These are phyloP conservation scores for Malus fusca DNA, from an alignment of 306 rosid species.

Conservation along the genomic window DNA sequence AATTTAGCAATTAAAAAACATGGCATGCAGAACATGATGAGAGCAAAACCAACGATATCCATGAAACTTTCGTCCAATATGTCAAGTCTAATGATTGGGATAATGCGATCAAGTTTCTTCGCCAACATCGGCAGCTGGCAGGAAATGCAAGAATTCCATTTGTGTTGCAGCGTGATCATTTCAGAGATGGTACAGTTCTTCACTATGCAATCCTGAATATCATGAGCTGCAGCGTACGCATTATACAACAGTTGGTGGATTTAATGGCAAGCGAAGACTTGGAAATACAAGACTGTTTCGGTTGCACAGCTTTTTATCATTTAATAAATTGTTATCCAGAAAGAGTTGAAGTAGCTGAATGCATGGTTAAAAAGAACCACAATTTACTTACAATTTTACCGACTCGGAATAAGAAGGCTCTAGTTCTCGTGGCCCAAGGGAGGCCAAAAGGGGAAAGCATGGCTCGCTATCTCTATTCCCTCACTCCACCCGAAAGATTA, in stretches of 20 bases:
- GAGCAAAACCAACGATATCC: no score
- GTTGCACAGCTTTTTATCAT: neutral
- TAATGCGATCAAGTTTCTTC: no score
- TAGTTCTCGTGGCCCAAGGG: no score
- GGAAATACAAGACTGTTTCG: neutral
- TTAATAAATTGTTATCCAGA: neutral
- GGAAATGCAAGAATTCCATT: no score
- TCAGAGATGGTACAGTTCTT: neutral
- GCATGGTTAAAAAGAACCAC: neutral
- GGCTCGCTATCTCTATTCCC: neutral
- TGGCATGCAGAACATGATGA: neutral
- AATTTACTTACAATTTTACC: neutral
- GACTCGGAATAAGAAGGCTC: no score
- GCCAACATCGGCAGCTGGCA: no score
- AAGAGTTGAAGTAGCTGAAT: neutral
- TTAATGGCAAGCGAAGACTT: neutral
- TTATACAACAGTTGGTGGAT: neutral
- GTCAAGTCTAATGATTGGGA: no score
- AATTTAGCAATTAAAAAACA: no score
- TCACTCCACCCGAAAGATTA: neutral
- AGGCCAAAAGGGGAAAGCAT: neutral
- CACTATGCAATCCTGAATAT: neutral
- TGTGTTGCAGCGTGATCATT: no score
- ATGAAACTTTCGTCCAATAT: no score
- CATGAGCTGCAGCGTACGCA: neutral